Evolutionary conservation across 2,329 filamentous ascomycete species (phyloP).

Genomic region (Fusarium mexicanum): DNA sequence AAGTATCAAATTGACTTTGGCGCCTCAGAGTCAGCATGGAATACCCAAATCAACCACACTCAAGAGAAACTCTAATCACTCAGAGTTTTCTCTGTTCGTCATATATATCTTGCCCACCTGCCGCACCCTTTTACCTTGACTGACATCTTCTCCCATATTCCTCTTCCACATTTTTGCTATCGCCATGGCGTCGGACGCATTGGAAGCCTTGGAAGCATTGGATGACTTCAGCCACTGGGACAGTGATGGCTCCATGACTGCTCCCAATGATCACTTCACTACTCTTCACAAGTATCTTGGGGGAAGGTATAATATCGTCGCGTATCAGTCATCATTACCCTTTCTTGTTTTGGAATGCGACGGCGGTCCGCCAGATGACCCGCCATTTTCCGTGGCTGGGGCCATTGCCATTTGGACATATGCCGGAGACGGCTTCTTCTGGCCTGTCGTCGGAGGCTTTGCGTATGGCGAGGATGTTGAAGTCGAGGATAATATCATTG

Average conservation of each 20-base stretch:
- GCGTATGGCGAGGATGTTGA: rapidly evolving
- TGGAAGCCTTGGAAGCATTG: neutral
- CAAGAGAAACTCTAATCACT: neutral
- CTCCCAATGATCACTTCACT: rapidly evolving
- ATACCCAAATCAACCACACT: neutral
- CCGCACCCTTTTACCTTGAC: rapidly evolving
- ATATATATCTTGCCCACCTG: neutral
- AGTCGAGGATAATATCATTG: neutral
- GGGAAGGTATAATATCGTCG: neutral
- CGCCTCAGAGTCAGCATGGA: neutral
- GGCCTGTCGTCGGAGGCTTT: rapidly evolving
- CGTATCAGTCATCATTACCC: neutral
- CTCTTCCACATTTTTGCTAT: neutral
- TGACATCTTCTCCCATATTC: neutral
- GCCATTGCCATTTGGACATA: neutral
- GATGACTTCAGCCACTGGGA: neutral
- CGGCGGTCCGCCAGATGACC: neutral
- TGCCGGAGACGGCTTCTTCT: neutral
- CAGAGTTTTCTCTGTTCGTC: neutral
- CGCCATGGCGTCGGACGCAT: neutral
- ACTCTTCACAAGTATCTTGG: neutral
- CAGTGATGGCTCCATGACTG: neutral
- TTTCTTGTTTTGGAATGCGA: neutral
- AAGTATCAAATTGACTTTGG: rapidly evolving
- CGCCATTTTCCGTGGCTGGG: neutral